Base-by-base conservation (phyloP, 257 asterid species). In the Solanum chiquidenum region DNA sequence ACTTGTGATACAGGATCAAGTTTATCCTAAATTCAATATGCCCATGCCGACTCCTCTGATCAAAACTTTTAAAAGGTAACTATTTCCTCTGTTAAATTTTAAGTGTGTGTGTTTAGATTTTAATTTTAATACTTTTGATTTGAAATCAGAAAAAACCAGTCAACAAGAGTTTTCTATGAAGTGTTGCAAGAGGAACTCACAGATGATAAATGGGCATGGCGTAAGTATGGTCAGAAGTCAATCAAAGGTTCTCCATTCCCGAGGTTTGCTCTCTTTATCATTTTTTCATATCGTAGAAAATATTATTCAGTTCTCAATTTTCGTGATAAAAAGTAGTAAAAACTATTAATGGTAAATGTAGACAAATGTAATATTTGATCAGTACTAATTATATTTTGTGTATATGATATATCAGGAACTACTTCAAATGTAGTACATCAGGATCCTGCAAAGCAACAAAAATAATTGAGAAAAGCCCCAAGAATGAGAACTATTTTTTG, bases 391-490 rank as follows among this genome's bases (percentile, higher is more conserved):
- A 12, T 44, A 23, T 42, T 68, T 23, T 55, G 62, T 66, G 46
- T 29, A 10, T n/a, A 6, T 18, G 46, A 42, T 13, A 34, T 58
- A 84, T 88, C 88, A 96, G 98, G 84, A 94, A 93, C 49, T 44
- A 44, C 49, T 44, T 44, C 12, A 44, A 12, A 12, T 44, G 49
- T 44, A 44, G 49, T 44, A 96, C 94, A 10, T 91, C 94, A 13
- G 93, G 93, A 89, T 93, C 90, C 27, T 96, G 98, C 87, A 87
- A 86, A 18, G 98, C 98, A 64, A 89, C 94, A 73, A 93, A 94
- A 69, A 95, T 94, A 72, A 95, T 95, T 89, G 98, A 96, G 92
- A 93, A 95, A 87, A 94, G 93, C 92, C 94, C 94, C 0, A 76
- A 88, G 5, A 90, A 93, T 80, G 92, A 95, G 0, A 91, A 71